phyloP scores from a whole-genome alignment of 768 basidiomycete genomes.

The Phlegmacium glaucopus region DNA sequence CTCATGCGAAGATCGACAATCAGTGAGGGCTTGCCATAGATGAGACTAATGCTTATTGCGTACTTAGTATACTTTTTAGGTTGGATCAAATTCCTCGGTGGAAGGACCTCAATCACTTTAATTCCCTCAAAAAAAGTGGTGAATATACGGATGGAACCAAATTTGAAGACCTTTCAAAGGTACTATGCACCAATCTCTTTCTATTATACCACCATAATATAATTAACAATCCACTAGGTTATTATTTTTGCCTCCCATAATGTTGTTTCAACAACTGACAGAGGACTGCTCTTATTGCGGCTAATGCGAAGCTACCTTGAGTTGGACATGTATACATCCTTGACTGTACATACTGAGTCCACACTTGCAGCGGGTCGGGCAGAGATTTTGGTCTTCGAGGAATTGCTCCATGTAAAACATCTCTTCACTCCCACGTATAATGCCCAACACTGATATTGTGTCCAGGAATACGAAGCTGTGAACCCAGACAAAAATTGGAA shows the following conservation, averaged over 20 bases:
- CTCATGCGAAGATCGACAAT: constrained; percentile 14
- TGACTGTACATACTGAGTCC: constrained; percentile 29
- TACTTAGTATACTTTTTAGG: constrained; percentile 13
- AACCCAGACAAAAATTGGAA: constrained; percentile 23
- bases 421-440: neutral
- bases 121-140: constrained; percentile 13
- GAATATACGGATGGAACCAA: constrained; percentile 33
- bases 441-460: neutral
- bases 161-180: constrained; percentile 32
- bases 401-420: constrained; percentile 18
- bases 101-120: constrained; percentile 31
- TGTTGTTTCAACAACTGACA: constrained; percentile 9
- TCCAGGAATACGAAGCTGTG: neutral
- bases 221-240: constrained; percentile 16
- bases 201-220: neutral
- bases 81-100: constrained; percentile 27
- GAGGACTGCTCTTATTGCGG: constrained; percentile 21
- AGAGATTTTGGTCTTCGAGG: constrained; percentile 16
- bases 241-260: constrained; percentile 25
- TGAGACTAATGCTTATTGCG: constrained; percentile 1
- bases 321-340: constrained; percentile 24
- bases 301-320: constrained; percentile 28
- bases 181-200: constrained; percentile 4
- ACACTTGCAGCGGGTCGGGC: constrained; percentile 20
- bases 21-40: constrained; percentile 18